Evolutionary conservation across 1,284 basidiomycete species (phyloP).

Genomic region (Tilletia setariae): DNA sequence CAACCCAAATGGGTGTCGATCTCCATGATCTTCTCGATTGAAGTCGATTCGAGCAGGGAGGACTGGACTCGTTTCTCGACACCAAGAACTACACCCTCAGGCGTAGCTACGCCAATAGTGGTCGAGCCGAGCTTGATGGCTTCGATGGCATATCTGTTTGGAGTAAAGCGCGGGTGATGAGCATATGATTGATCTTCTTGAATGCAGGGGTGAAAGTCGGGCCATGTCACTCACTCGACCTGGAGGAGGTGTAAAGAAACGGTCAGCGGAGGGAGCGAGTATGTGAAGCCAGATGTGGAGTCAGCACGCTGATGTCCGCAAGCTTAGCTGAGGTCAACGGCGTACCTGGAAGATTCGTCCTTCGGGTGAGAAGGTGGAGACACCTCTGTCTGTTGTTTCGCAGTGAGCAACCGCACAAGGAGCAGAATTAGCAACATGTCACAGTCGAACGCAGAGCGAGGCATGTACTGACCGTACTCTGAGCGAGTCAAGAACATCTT

Average conservation of each 20-base stretch:
- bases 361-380: slow-evolving; percentile 98
- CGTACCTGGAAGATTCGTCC: slow-evolving; percentile 82
- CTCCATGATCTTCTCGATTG: slow-evolving; percentile 99
- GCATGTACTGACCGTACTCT: slow-evolving; percentile 69
- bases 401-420: slow-evolving; percentile 13
- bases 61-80: slow-evolving; percentile 99
- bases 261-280: too few species aligned
- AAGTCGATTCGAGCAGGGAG: slow-evolving; percentile 86
- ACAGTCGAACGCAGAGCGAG: background rate
- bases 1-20: slow-evolving; percentile 94
- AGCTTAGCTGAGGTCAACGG: slow-evolving; percentile 52
- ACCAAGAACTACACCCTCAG: slow-evolving; percentile 84
- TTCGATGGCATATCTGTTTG: slow-evolving; percentile 81
- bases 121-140: slow-evolving; percentile 72
- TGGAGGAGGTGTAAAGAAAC: background rate
- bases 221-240: slow-evolving; percentile 20
- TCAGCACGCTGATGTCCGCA: slow-evolving; percentile 55
- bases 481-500: slow-evolving; percentile 83
- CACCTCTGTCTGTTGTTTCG: slow-evolving; percentile 73
- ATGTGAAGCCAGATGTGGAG: too few species aligned
- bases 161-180: background rate
- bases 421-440: too few species aligned
- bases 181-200: too few species aligned
- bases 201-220: too few species aligned
- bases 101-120: slow-evolving; percentile 72